Base-by-base conservation (phyloP, 805 yeast genomes). In the Saccharomyces eubayanus region DNA sequence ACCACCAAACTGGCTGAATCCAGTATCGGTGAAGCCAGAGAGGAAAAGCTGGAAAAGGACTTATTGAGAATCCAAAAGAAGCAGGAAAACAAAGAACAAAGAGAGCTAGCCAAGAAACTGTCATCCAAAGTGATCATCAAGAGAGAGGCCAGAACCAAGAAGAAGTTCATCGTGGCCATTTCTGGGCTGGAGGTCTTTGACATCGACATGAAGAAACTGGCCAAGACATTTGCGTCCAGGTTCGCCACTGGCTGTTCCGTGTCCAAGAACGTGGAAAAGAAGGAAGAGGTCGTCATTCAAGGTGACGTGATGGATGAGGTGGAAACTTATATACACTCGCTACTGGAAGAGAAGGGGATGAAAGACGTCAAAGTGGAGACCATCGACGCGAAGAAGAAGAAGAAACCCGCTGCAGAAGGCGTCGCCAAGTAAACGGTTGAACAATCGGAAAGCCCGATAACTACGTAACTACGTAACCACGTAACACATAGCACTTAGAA, bases 191-290 rank as follows among this genome's bases (percentile, higher is more conserved):
- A 92, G 67, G 88, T 90, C 41, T 85, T 89, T 67, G 92, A 85
- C 56, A 80, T 89, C 56, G 97, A 91, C 67, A 79, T 88, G 81
- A 91, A 91, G 75, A 91, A 90, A 67, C 76, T 89, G 59, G 87
- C 96, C 47, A 92, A 92, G 77, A 84, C 90, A 0, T 91, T 92
- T 71, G 94, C 97, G 0, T 85, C 94, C 36, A 89, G 87, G 70
- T 91, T 92, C 67, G 98, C 98, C 12, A 91, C 97, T 8, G 98
- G 98, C 51, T 92, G 97, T 29, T 83, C 94, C 24, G 96, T 91
- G 12, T 84, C 90, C 3, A 91, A 91, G 72, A 87, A 83, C 59
- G 90, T 83, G 3, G 98, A 91, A 59, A 91, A 91, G 72, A 88
- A 87, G 68, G 97, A 92, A 57, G 98, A 91, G 66, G 82, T 91